Conservation (phyloP, 352 stramenopile genomes). For the Globisporangium ultimum region DNA sequence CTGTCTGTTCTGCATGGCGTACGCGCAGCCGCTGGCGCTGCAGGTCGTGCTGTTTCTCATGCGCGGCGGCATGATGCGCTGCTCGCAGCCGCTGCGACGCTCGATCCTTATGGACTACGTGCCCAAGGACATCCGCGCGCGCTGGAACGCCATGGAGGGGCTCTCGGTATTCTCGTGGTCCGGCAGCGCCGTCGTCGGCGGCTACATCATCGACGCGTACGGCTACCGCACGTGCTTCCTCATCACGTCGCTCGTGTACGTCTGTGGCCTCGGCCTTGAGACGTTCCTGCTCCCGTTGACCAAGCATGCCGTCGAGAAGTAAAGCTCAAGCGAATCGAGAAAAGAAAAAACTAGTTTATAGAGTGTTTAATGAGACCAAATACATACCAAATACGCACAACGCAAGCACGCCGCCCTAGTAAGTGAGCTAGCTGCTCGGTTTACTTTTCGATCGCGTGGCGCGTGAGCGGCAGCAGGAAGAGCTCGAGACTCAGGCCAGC, state of each 20-base stretch:
- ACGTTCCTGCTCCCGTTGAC: constrained; percentile 16
- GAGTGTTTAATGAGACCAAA: too few species aligned
- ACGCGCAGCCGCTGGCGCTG: constrained; percentile 43
- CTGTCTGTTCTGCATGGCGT: constrained; percentile 68
- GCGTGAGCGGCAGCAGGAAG: constrained; percentile 37
- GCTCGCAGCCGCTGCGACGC: constrained; percentile 70
- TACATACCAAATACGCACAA: too few species aligned
- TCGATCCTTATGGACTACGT: constrained; percentile 84
- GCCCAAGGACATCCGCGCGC: constrained; percentile 19
- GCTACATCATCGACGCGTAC: constrained; percentile 26
- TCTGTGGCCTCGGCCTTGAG: constrained; percentile 19
- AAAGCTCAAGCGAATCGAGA: background rate
- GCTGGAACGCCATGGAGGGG: constrained; percentile 28
- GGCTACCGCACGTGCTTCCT: constrained; percentile 33
- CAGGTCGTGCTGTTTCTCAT: constrained; percentile 75
- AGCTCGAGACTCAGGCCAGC: constrained; percentile 51
- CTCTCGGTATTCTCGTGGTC: constrained; percentile 29
- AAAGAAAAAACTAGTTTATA: too few species aligned
- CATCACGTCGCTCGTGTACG: constrained; percentile 30
- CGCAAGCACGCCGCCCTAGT: too few species aligned
- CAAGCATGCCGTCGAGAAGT: constrained; percentile 18
- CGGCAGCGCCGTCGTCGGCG: constrained; percentile 26
- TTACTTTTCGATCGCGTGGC: background rate
- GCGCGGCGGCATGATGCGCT: constrained; percentile 81
- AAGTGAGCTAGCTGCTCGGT: too few species aligned